Evolutionary conservation across 176 grass and related monocot genomes (phyloP).

Genomic region (Oryza brachyantha): DNA sequence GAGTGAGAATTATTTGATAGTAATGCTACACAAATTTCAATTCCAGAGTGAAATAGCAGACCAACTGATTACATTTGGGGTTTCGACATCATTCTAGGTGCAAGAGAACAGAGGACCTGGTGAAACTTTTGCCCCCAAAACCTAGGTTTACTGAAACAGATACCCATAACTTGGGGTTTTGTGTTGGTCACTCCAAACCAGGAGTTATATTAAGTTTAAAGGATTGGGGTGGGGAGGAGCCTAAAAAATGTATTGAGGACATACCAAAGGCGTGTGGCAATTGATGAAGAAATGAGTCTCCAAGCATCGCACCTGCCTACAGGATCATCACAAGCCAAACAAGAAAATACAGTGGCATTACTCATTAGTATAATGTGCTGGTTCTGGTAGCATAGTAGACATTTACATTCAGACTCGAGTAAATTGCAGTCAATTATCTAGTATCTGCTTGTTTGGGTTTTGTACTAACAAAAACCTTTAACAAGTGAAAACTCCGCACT

Average conservation of each 20-base stretch:
- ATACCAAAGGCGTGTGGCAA: constrained; percentile 98
- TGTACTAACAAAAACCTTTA: background rate
- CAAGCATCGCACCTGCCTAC: constrained; percentile 98
- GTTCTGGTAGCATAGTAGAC: background rate
- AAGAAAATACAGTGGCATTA: background rate
- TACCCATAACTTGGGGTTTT: background rate
- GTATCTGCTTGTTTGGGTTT: background rate
- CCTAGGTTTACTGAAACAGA: background rate
- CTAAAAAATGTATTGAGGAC: constrained; percentile 8
- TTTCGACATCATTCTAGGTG: background rate
- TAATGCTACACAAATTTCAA: background rate
- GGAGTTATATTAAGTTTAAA: background rate
- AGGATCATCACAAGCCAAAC: constrained; percentile 29
- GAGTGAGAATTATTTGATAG: background rate
- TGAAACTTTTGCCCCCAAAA: background rate
- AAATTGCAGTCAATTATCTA: background rate
- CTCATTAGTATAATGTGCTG: background rate
- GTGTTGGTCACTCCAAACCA: background rate
- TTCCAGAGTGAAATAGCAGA: background rate
- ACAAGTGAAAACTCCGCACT: constrained; percentile 24
- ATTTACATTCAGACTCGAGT: background rate
- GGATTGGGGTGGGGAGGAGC: constrained; percentile 7
- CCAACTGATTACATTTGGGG: background rate
- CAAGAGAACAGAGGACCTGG: background rate
- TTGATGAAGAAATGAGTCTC: constrained; percentile 99